phyloP scores from a whole-genome alignment of 208 protist genomes.

The Kentomonas sorsogonicus region DNA sequence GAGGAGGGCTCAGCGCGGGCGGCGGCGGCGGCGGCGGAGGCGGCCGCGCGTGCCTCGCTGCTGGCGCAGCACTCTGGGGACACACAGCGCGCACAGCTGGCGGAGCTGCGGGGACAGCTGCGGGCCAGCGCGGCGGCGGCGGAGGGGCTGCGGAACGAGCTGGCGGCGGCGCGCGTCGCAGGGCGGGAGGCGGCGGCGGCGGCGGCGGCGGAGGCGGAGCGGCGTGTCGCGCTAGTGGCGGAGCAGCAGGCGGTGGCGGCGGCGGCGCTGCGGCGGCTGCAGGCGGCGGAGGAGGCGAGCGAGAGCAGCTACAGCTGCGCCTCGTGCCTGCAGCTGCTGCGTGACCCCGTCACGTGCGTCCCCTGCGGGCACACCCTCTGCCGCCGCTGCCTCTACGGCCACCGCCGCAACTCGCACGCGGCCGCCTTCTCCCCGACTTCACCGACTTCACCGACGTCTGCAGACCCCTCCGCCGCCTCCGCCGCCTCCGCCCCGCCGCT shows the following conservation, averaged over 20 bases:
- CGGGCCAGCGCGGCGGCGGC: background rate
- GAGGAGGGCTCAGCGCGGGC: background rate
- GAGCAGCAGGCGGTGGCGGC: conserved; percentile 12
- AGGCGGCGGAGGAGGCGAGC: conserved; percentile 66
- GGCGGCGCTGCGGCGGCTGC: conserved; percentile 41
- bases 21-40: background rate
- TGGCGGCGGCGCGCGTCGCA: background rate
- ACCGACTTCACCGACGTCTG: too few species aligned
- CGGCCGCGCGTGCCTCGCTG: too few species aligned
- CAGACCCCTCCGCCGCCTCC: too few species aligned
- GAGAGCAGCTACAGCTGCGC: conserved; percentile 73
- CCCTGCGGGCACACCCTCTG: conserved; percentile 89
- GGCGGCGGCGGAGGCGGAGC: conserved; percentile 11
- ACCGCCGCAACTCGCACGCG: conserved; percentile 33
- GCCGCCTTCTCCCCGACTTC: too few species aligned
- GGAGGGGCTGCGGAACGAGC: background rate
- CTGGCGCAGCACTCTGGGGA: too few species aligned
- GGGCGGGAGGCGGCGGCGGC: background rate
- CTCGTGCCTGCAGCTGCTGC: conserved; percentile 58
- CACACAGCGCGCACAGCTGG: conserved; percentile 7
- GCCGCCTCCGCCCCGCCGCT: background rate
- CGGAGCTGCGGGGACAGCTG: background rate
- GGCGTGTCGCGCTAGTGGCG: conserved; percentile 4
- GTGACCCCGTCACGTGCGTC: conserved; percentile 52
- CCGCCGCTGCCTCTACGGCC: conserved; percentile 42